A percentile compares a stretch with the other conserved stretches of the same genome.
phyloP scores from a whole-genome alignment of 129 eudicot species.

The Chrysanthemum seticuspe region DNA sequence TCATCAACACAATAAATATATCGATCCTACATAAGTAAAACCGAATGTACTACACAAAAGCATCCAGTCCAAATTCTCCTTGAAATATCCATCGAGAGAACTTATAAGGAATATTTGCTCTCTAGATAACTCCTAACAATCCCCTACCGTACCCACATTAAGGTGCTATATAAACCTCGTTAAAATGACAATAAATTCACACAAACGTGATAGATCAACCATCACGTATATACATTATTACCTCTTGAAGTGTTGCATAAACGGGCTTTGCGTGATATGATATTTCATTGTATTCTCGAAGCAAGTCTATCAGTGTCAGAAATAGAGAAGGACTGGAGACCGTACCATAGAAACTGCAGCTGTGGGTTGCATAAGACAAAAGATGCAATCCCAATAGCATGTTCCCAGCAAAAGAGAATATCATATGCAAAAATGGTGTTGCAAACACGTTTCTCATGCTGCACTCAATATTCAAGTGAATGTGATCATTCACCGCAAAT shows the following conservation, averaged over 20 bases:
- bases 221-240: neutral
- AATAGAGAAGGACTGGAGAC: conserved; percentile 31
- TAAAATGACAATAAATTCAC: neutral
- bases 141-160: neutral
- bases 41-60: neutral
- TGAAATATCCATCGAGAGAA: conserved; percentile 5
- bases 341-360: conserved; percentile 44
- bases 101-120: neutral
- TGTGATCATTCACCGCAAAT: neutral
- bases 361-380: conserved; percentile 42
- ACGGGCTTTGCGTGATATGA: neutral
- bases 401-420: conserved; percentile 13
- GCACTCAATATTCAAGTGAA: neutral
- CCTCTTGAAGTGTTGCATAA: neutral
- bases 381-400: conserved; percentile 10
- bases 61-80: conserved; percentile 1
- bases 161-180: conserved; percentile 12
- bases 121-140: conserved; percentile 10
- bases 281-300: conserved; percentile 7
- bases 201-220: neutral
- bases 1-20: no score
- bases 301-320: conserved; percentile 35
- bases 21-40: neutral
- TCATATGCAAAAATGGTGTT: conserved; percentile 14
- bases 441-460: neutral